Percentiles rank a stretch among this genome's conserved stretches.
Evolutionary conservation across 2,329 filamentous ascomycete species (phyloP).

Genomic region (Bisporella sp.): DNA sequence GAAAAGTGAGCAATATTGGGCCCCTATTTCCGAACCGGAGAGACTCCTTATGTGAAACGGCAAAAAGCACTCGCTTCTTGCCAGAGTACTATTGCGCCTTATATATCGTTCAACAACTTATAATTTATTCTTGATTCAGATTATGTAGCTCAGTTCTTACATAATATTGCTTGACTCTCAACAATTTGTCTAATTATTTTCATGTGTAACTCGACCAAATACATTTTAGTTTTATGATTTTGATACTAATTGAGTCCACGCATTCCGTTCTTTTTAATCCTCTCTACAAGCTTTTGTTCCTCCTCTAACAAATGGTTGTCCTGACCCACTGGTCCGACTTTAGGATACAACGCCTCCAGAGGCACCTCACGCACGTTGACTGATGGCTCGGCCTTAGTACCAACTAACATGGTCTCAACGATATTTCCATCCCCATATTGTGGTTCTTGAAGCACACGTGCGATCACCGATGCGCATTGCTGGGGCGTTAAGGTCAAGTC

Average conservation of each 20-base stretch:
- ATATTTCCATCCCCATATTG: not conserved
- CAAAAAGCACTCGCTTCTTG: too few relatives aligned
- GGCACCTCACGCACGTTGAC: not conserved
- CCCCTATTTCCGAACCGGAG: too few relatives aligned
- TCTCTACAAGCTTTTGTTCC: not conserved
- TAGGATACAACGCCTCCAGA: not conserved
- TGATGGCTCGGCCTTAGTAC: not conserved
- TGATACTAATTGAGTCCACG: not conserved
- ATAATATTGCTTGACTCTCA: too few relatives aligned
- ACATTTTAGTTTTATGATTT: too few relatives aligned
- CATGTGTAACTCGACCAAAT: too few relatives aligned
- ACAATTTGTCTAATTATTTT: too few relatives aligned
- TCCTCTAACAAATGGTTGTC: not conserved
- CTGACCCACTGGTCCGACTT: not conserved
- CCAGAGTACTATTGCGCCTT: too few relatives aligned
- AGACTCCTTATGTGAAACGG: too few relatives aligned
- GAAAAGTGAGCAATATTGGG: too few relatives aligned
- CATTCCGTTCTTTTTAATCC: not conserved
- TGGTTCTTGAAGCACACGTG: not conserved
- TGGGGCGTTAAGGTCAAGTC: not conserved
- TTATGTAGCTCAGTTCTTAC: too few relatives aligned
- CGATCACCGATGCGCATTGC: not conserved
- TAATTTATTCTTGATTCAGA: too few relatives aligned
- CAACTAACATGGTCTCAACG: not conserved
- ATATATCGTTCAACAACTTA: too few relatives aligned